A percentile compares a stretch with the other conserved stretches of the same genome.
Evolutionary conservation across 2,329 filamentous ascomycete species (phyloP).

Genomic region (Trichoderma sp.): DNA sequence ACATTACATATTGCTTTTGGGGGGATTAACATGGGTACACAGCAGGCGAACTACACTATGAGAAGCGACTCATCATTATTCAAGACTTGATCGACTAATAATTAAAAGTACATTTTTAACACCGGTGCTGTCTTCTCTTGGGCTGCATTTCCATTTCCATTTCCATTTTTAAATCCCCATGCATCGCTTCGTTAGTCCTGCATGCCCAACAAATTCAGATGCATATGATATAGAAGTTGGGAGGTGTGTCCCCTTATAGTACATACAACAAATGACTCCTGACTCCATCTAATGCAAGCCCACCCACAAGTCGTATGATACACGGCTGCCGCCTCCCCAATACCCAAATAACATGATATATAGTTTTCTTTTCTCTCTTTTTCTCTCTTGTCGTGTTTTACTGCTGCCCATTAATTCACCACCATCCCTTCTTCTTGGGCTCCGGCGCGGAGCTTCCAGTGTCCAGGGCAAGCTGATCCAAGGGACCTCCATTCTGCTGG

Average conservation of each 20-base stretch:
- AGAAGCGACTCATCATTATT: constrained; percentile 7
- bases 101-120: neutral
- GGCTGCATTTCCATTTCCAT: neutral
- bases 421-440: constrained; percentile 55
- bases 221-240: constrained; percentile 20
- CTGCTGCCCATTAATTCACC: constrained; percentile 40
- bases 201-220: constrained; percentile 10
- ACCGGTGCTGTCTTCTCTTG: neutral
- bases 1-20: constrained; percentile 6
- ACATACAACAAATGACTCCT: constrained; percentile 37
- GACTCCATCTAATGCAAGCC: constrained; percentile 49
- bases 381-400: constrained; percentile 2
- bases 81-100: constrained; percentile 4
- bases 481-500: constrained; percentile 51
- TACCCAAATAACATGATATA: constrained; percentile 10
- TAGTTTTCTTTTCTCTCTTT: constrained; percentile 15
- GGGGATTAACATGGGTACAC: neutral
- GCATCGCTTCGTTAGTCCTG: neutral
- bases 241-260: constrained; percentile 30
- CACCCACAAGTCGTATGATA: constrained; percentile 47
- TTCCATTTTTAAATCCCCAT: neutral
- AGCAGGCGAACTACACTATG: neutral
- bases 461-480: constrained; percentile 52
- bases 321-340: constrained; percentile 29
- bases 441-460: constrained; percentile 29